Evolutionary conservation across 495 filamentous ascomycete genomes (phyloP), one percentile per base, ranked within the genome.

Genomic region (Annulohypoxylon stygium): DNA sequence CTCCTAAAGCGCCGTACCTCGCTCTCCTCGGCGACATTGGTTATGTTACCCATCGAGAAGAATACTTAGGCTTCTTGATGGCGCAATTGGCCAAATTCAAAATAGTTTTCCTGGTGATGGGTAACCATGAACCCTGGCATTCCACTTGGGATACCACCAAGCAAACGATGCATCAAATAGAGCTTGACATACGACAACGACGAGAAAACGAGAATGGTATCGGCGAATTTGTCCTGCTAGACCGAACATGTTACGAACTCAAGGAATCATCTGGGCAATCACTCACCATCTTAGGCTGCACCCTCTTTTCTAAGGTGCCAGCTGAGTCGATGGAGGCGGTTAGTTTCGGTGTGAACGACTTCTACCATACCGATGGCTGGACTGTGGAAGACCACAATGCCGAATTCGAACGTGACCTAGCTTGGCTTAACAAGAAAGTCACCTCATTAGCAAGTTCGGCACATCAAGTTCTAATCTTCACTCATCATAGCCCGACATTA

Each of bases 81-180:
- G 65, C 51, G 11, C 86, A 87, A 65, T 80, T 91, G 14, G 9
- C 20, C 2, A 68, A 79, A 7, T 88, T 88, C 64, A 58, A 76
- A 16, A 66, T 81, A 2, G 85, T 91, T 0, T 84, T 89, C 45
- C 78, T 87, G 45, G 75, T 90, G 0, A 76, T 86, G 1, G 88
- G 88, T 0, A 90, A 90, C 67, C 88, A 90, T 65, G 88, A 90
- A 70, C 76, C 87, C 1, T 90, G 85, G 66, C 62, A 84, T 47
- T 81, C 80, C 14, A 81, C 33, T 45, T 88, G 84, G 84, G 36
- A 41, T 6, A 71, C 74, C 12, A 67, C 75, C 1, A 63, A 77
- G 20, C 50, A 43, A 16, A 16, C 18, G 0, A 48, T 69, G 16
- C 69, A 43, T 14, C 37, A 9, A 5, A 81, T 79, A 48, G 74